Evolutionary conservation across 2,329 filamentous ascomycete genomes (phyloP).

Genomic region (Alternaria alternata): DNA sequence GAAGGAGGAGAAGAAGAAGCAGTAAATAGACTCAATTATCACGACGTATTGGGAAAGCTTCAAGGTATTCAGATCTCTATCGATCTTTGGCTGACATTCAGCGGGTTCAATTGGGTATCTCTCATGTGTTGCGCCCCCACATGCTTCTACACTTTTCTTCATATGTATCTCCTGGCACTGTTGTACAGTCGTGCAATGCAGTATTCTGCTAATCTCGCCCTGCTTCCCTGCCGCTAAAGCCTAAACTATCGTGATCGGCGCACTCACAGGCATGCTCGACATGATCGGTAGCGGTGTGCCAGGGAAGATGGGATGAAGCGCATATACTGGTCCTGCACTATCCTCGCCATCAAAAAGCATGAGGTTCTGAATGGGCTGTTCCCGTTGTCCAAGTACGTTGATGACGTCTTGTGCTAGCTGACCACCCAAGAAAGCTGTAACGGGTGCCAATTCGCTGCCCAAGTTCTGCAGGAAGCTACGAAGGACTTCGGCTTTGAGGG

Average conservation of each 20-base stretch:
- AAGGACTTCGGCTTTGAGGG: constrained; percentile 68
- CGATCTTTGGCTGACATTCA: constrained; percentile 6
- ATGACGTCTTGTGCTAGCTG: constrained; percentile 96
- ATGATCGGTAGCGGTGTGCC: constrained; percentile 37
- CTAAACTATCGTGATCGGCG: constrained; percentile 28
- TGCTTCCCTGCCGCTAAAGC: background rate
- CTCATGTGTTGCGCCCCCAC: background rate
- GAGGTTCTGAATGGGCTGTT: constrained; percentile 96
- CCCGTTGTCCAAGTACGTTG: constrained; percentile 87
- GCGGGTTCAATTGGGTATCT: constrained; percentile 18
- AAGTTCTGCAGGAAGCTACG: constrained; percentile 88
- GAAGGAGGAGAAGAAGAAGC: constrained; percentile 34
- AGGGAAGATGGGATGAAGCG: constrained; percentile 73
- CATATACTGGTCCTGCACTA: constrained; percentile 80
- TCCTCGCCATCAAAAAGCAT: constrained; percentile 88
- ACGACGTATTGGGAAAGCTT: background rate
- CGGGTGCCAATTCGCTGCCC: constrained; percentile 82
- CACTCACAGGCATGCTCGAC: constrained; percentile 31
- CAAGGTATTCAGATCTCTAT: background rate
- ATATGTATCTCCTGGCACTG: background rate
- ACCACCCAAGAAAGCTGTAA: constrained; percentile 87
- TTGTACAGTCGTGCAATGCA: background rate
- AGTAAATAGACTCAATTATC: constrained; percentile 18
- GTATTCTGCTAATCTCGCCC: background rate
- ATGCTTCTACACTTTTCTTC: background rate